A percentile compares a stretch with the other conserved stretches of the same genome.
Conservation (phyloP, 805 yeast genomes). For the Candida ortonii region DNA sequence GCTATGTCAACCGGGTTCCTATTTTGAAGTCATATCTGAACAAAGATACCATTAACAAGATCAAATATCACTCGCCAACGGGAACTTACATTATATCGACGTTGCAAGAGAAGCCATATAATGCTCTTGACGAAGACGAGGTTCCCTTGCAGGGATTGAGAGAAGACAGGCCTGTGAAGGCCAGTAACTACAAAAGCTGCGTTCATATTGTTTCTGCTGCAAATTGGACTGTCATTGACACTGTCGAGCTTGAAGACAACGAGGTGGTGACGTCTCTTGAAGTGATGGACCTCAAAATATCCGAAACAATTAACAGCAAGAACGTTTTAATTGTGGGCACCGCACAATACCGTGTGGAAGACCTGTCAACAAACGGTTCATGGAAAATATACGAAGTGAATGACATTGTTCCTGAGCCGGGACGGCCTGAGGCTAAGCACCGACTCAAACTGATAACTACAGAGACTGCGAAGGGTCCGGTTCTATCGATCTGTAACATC, state of each 20-base stretch:
- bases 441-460: slow-evolving; percentile 69
- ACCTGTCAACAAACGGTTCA: slow-evolving; percentile 73
- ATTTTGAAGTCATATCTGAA: slow-evolving; percentile 51
- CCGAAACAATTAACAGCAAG: slow-evolving; percentile 35
- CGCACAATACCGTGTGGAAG: slow-evolving; percentile 73
- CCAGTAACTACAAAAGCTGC: slow-evolving; percentile 56
- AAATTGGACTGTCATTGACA: slow-evolving; percentile 76
- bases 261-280: slow-evolving; percentile 61
- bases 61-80: slow-evolving; percentile 68
- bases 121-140: slow-evolving; percentile 74
- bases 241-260: slow-evolving; percentile 60
- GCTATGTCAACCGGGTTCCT: slow-evolving; percentile 62
- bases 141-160: slow-evolving; percentile 55
- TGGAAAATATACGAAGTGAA: slow-evolving; percentile 72
- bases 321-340: slow-evolving; percentile 80
- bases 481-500: slow-evolving; percentile 69
- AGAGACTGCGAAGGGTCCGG: slow-evolving; percentile 83
- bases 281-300: slow-evolving; percentile 45
- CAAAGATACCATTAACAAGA: slow-evolving; percentile 53
- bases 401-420: slow-evolving; percentile 87
- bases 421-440: slow-evolving; percentile 76
- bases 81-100: slow-evolving; percentile 64
- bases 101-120: slow-evolving; percentile 53
- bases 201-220: slow-evolving; percentile 67
- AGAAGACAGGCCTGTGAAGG: slow-evolving; percentile 45